Conservation (phyloP, 306 rosid species). For the Vigna angularis region DNA sequence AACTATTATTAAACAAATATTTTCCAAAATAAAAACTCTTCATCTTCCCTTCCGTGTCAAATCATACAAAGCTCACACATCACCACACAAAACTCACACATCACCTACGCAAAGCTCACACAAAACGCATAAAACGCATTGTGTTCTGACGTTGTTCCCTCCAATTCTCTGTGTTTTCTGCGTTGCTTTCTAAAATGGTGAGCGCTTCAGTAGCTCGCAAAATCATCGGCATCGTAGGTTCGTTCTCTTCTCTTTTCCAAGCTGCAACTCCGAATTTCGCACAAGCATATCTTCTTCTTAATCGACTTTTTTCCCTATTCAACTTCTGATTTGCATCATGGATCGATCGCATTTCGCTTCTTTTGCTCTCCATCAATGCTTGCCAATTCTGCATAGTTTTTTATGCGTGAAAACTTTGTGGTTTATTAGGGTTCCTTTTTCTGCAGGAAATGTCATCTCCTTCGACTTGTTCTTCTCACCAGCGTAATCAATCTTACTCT, state of each 20-base stretch:
- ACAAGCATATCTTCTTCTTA: too few relatives aligned
- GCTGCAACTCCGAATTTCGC: not conserved
- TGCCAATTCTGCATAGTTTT: not conserved
- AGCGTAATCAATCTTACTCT: slow-evolving; percentile 54
- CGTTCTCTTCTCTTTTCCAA: not conserved
- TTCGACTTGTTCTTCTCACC: slow-evolving; percentile 76
- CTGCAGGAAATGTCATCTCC: slow-evolving; percentile 81
- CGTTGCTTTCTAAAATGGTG: slow-evolving; percentile 47
- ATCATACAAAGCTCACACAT: too few relatives aligned
- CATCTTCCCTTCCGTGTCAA: too few relatives aligned
- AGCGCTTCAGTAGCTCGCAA: slow-evolving; percentile 35
- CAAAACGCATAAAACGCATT: not conserved
- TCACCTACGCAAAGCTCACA: not conserved
- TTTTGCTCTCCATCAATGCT: not conserved
- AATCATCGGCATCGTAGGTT: slow-evolving; percentile 62
- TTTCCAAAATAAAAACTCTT: too few relatives aligned
- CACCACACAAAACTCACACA: not conserved
- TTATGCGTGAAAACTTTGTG: too few relatives aligned
- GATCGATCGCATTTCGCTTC: not conserved
- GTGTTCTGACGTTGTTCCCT: not conserved
- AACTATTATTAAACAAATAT: too few relatives aligned
- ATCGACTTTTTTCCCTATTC: not conserved
- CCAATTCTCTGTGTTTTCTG: not conserved
- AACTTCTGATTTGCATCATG: not conserved
- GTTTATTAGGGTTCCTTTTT: not conserved